Evolutionary conservation across 257 asterid genomes (phyloP), one percentile per base, ranked within the genome.

Genomic region (Coffea eugenioides): DNA sequence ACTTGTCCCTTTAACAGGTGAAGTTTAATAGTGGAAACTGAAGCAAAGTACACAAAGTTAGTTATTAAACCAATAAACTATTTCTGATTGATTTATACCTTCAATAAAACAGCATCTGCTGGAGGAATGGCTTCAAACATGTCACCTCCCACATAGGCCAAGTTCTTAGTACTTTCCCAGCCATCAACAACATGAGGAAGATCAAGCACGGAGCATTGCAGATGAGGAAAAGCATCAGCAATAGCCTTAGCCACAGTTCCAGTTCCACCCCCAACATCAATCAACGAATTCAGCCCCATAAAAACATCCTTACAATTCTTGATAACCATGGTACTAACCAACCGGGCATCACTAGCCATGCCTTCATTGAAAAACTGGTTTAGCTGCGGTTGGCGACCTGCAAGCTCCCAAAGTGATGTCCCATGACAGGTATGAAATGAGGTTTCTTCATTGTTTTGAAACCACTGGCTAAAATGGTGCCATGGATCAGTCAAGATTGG

Each of bases 71-170:
- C 43, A 4, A 4, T 39, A 39, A 39, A 39, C 43, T 39, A 39
- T 39, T 3, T 4, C 43, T 39, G 43, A 39, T 39, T 39, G 43
- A 39, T 4, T 39, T 21, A 0, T 23, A 83, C 87, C 87, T 80
- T 84, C 43, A 84, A 71, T n/a, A 84, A 45, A 43, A 80, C 43
- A 12, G 85, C 83, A 72, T 86, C 72, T 20, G 83, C 86, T 8
- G 48, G 67, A 46, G 89, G 89, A 69, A 85, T 59, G 18, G 2
- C 70, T 64, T 69, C 80, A 27, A 83, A 78, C 85, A 83, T 83
- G 21, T 80, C 64, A 45, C 89, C 89, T 5, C 43, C 39, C 16
- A 83, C 76, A 69, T 36, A 69, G 6, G 13, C 45, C 52, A 69
- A 20, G 31, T 69, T 69, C 12, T 18, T 23, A 39, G 6, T 49